phyloP scores from a whole-genome alignment of 2,329 filamentous ascomycete genomes.

The Aspergillus floridensis region DNA sequence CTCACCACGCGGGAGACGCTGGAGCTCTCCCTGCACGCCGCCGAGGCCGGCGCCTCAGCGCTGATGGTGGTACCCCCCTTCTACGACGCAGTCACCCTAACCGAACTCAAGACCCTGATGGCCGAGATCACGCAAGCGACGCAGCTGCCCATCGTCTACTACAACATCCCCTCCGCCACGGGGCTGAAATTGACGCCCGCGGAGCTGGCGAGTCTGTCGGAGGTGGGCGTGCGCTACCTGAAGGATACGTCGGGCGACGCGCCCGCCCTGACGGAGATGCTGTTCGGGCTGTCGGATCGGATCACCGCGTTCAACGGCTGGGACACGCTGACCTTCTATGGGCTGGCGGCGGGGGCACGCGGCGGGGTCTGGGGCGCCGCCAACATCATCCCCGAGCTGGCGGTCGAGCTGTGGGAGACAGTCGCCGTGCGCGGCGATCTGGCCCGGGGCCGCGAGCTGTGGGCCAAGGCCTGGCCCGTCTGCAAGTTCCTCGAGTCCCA shows the following conservation, averaged over 20 bases:
- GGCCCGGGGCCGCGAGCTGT: constrained; percentile 45
- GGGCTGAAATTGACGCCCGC: constrained; percentile 43
- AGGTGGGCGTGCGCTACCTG: constrained; percentile 50
- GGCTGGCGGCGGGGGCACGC: constrained; percentile 50
- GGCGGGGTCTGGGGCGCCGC: constrained; percentile 53
- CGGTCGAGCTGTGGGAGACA: constrained; percentile 49
- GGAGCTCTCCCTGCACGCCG: constrained; percentile 44
- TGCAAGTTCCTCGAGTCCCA: constrained; percentile 52
- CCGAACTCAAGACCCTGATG: constrained; percentile 42
- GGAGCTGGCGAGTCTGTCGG: constrained; percentile 45
- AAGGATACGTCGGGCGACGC: constrained; percentile 55
- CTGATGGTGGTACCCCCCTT: constrained; percentile 53
- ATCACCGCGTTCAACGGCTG: constrained; percentile 54
- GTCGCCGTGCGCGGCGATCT: constrained; percentile 46
- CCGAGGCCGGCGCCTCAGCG: constrained; percentile 40
- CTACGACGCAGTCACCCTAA: constrained; percentile 47
- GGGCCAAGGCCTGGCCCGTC: constrained; percentile 51
- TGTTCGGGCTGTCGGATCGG: constrained; percentile 43
- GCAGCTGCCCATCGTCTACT: constrained; percentile 49
- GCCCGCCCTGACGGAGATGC: constrained; percentile 50
- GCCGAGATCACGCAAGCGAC: constrained; percentile 42
- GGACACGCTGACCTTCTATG: constrained; percentile 56
- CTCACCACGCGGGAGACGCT: constrained; percentile 42
- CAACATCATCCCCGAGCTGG: constrained; percentile 52
- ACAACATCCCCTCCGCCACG: constrained; percentile 52